phyloP scores from a whole-genome alignment of 768 basidiomycete species.

The Boletus fagicola region DNA sequence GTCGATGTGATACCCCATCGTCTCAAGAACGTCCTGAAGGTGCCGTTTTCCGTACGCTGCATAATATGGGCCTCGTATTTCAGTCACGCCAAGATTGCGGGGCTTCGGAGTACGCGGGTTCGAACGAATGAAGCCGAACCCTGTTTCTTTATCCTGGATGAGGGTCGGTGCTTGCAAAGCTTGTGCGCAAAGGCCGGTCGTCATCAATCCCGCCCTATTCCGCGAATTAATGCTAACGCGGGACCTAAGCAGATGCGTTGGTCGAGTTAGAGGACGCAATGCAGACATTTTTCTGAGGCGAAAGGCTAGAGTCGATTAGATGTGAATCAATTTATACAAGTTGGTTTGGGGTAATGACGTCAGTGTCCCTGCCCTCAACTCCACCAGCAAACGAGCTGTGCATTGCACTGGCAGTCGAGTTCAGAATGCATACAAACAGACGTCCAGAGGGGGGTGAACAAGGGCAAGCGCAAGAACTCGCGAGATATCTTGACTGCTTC shows the following conservation, averaged over 20 bases:
- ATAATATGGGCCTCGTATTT: conserved; percentile 47
- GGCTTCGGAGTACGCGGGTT: conserved; percentile 35
- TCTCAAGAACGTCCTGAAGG: conserved; percentile 39
- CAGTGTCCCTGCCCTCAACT: background rate
- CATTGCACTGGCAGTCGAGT: background rate
- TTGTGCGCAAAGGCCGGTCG: background rate
- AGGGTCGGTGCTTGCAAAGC: conserved; percentile 1
- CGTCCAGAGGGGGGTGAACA: too few relatives aligned
- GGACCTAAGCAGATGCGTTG: background rate
- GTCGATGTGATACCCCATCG: conserved; percentile 45
- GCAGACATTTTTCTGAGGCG: background rate
- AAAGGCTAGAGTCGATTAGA: too few relatives aligned
- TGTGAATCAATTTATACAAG: background rate
- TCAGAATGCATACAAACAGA: too few relatives aligned
- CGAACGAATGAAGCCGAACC: conserved; percentile 18
- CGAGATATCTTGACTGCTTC: background rate
- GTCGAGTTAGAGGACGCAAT: background rate
- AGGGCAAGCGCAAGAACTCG: background rate
- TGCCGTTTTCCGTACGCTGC: conserved; percentile 41
- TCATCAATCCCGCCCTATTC: background rate
- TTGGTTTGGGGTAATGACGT: conserved; percentile 1
- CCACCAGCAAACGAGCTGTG: background rate
- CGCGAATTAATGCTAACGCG: background rate
- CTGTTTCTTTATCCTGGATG: conserved; percentile 11
- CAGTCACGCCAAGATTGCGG: conserved; percentile 39